Evolutionary conservation across 371 early-diverging fungal genomes (phyloP).

Genomic region (Mortierella sp.): DNA sequence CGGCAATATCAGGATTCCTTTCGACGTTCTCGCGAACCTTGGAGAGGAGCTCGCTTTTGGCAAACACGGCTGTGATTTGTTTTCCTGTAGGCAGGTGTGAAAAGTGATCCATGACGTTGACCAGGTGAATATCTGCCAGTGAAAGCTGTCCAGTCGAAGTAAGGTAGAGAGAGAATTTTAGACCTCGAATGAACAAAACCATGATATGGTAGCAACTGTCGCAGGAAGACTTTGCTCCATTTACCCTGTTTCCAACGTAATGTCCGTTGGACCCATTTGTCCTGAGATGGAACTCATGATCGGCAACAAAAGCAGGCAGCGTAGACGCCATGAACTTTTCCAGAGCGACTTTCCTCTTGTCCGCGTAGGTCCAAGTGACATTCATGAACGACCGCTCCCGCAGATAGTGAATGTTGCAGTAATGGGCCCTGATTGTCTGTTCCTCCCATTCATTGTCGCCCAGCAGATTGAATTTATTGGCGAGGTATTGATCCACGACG

Average conservation of each 20-base stretch:
- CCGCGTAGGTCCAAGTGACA: slow-evolving; percentile 27
- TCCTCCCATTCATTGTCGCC: slow-evolving; percentile 50
- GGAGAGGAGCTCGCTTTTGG: slow-evolving; percentile 26
- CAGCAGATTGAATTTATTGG: slow-evolving; percentile 29
- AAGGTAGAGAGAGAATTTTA: neutral
- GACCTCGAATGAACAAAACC: neutral
- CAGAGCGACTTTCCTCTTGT: slow-evolving; percentile 21
- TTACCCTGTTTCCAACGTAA: slow-evolving; percentile 38
- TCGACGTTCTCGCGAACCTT: slow-evolving; percentile 36
- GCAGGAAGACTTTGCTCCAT: neutral
- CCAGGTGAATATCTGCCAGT: slow-evolving; percentile 46
- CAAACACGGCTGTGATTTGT: slow-evolving; percentile 5
- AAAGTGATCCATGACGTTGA: slow-evolving; percentile 41
- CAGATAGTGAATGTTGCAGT: slow-evolving; percentile 40
- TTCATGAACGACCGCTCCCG: slow-evolving; percentile 39
- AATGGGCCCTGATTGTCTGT: slow-evolving; percentile 28
- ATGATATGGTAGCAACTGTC: neutral
- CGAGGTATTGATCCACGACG: slow-evolving; percentile 41
- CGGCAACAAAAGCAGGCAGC: slow-evolving; percentile 30
- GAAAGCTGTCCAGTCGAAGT: slow-evolving; percentile 14
- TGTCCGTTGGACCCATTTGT: slow-evolving; percentile 39
- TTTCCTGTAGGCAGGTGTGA: slow-evolving; percentile 31
- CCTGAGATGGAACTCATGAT: slow-evolving; percentile 44
- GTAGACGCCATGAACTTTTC: slow-evolving; percentile 23
- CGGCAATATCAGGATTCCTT: slow-evolving; percentile 19